These are phyloP conservation scores for Ustilago shanxiensis DNA, from an alignment of 1,284 basidiomycete genomes.

Conservation along the genomic window DNA sequence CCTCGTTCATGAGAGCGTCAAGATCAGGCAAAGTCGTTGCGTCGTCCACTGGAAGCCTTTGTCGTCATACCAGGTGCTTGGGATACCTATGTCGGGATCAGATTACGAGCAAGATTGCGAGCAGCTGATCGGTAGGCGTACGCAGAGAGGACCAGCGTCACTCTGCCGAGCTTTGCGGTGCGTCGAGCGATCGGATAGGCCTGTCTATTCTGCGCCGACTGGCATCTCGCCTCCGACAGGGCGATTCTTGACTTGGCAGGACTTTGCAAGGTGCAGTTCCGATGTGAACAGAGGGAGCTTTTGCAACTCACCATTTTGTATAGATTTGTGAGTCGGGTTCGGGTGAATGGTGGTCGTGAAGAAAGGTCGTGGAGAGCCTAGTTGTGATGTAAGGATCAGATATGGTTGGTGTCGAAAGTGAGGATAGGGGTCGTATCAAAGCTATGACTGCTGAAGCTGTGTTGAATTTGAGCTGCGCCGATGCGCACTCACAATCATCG, in stretches of 20 bases:
- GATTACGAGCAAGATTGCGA: too few relatives aligned
- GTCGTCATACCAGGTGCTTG: too few relatives aligned
- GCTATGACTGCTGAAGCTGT: not conserved
- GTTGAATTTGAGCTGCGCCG: constrained; percentile 11
- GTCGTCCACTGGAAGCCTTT: not conserved
- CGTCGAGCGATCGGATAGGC: too few relatives aligned
- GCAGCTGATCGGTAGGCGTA: too few relatives aligned
- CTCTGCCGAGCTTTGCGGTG: too few relatives aligned
- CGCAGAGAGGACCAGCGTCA: too few relatives aligned
- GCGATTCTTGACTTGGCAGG: not conserved
- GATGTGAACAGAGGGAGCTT: not conserved
- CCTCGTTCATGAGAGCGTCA: not conserved
- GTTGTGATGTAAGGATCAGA: not conserved
- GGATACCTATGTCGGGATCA: not conserved
- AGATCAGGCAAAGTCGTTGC: not conserved
- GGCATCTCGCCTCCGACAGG: not conserved
- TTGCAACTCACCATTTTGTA: constrained; percentile 45
- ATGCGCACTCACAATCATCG: constrained; percentile 11
- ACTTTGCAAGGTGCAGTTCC: not conserved
- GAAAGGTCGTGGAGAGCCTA: not conserved
- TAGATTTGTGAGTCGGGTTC: constrained; percentile 5
- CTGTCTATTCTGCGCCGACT: too few relatives aligned
- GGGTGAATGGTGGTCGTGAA: constrained; percentile 21
- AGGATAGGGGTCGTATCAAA: constrained; percentile 29
- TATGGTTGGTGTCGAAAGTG: constrained; percentile 27